Base-by-base conservation (phyloP, 371 early-diverging fungal species). In the Mortierella sp. region DNA sequence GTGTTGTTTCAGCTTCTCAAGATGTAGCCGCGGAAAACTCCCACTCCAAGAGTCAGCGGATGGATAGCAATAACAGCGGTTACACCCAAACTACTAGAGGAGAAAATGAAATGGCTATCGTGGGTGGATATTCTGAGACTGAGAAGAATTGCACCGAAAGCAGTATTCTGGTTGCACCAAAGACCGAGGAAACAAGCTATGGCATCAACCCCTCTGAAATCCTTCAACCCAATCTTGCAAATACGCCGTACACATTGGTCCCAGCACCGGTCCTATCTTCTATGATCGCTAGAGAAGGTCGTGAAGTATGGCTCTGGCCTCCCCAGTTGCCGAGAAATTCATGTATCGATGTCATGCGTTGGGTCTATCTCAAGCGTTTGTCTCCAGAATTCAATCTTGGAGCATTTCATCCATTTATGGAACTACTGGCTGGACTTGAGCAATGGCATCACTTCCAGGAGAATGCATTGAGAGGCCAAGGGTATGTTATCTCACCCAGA, bases 231-330 rank as follows among this genome's bases (percentile, higher is more conserved):
- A 47, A n/a, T n/a, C 31, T 19, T 9, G 8, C 29, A 54, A 22
- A 2, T 19, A 49, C 19, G 6, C 49, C 43, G 8, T 8, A 42
- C 43, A 8, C 43, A 8, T 31, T 26, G n/a, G n/a, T n/a, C n/a
- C n/a, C n/a, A n/a, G n/a, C n/a, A n/a, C n/a, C n/a, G n/a, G n/a
- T n/a, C n/a, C n/a, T n/a, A n/a, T n/a, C n/a, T n/a, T n/a, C n/a
- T n/a, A n/a, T n/a, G 29, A 32, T 29, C 4, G 13, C 9, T 35
- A 32, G 58, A 60, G 13, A 22, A 19, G 19, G 34, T 23, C 60
- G 49, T 35, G 67, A 66, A 26, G 19, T 59, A 32, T 66, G 67
- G 67, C 4, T 57, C 9, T 66, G 67, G 67, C 59, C 35, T 8
- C 2, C 23, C 2, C 2, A 32, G 5, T 23, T 35, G 7, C 58